Evolutionary conservation across 768 basidiomycete genomes (phyloP), one percentile per base, ranked within the genome.

Genomic region (Leccinum truebloodii): DNA sequence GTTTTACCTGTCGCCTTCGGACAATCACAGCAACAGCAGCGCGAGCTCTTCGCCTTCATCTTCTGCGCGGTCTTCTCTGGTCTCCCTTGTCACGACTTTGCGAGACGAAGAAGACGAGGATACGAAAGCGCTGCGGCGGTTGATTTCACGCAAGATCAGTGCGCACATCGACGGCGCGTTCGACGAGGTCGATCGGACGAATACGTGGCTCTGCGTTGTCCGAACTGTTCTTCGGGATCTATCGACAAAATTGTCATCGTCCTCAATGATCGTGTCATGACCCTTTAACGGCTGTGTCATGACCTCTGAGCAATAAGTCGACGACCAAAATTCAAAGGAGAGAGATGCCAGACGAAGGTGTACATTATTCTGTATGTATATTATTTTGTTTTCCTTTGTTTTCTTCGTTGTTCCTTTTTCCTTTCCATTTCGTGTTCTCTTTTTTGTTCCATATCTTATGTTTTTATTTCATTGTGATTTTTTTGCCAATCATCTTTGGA

Each of bases 61-160:
- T 14, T 73, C 76, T 13, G 66, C 75, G 34, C 63, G 75, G 52
- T 74, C 77, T n/a, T 76, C 77, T 28, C 62, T 70, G 37, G 59
- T 77, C n/a, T 84, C 87, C 3, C 68, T 84, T 32, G 76, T 82
- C 6, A 78, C 77, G 4, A 83, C 83, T 0, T 64, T 83, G 3
- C 80, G 80, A 1, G 82, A 82, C 52, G 75, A 80, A 39, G 86
- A 85, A 62, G 88, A 88, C 58, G 84, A 89, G 52, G 90, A 90
- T 61, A 81, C 79, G 12, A 81, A 82, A 37, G 78, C 80, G 28
- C 76, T 89, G 37, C 86, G 87, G 14, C 79, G 87, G 18, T 71
- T 92, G n/a, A 66, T 90, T 22, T 71, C 85, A 44, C 81, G 86
- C 51, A 90, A 89, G 74, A 81, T 91, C 57, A 83, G 86, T 41